Percentiles rank a stretch among this genome's conserved stretches.
Conservation (phyloP, 192 early-diverging fungal genomes). For the Gryganskiella cystojenkinii region DNA sequence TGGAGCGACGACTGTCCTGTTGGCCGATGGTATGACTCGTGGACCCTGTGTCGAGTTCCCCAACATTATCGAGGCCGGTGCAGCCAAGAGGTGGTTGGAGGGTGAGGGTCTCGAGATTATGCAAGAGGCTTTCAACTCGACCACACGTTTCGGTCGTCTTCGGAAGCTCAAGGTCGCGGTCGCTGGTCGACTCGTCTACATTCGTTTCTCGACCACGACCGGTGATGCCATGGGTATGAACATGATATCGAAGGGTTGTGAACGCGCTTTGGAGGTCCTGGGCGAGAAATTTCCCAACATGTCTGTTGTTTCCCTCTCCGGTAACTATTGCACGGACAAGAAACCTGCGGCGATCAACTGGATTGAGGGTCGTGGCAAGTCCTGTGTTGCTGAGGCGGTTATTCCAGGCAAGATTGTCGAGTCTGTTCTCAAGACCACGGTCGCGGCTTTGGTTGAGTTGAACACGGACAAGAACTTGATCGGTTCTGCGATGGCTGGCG, state of each 20-base stretch:
- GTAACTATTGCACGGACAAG: slow-evolving; percentile 96
- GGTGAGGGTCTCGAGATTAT: slow-evolving; percentile 65
- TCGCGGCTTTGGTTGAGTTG: slow-evolving; percentile 74
- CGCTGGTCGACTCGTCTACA: slow-evolving; percentile 81
- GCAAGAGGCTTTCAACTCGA: slow-evolving; percentile 82
- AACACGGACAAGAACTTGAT: slow-evolving; percentile 90
- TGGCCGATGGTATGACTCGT: slow-evolving; percentile 90
- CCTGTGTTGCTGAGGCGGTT: slow-evolving; percentile 82
- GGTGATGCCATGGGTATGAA: slow-evolving; percentile 98
- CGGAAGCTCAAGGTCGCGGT: slow-evolving; percentile 80
- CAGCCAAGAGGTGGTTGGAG: slow-evolving; percentile 80
- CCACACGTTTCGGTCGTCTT: slow-evolving; percentile 86
- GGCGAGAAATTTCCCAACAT: slow-evolving; percentile 72
- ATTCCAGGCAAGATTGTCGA: slow-evolving; percentile 81
- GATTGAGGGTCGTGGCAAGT: slow-evolving; percentile 95
- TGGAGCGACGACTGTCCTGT: slow-evolving; percentile 84
- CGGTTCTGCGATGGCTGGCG: slow-evolving; percentile 91
- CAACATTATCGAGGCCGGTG: slow-evolving; percentile 68
- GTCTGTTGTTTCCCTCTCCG: slow-evolving; percentile 81
- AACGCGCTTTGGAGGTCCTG: slow-evolving; percentile 76
- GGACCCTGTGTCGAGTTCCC: slow-evolving; percentile 93
- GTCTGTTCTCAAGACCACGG: slow-evolving; percentile 86
- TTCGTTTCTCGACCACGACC: slow-evolving; percentile 88
- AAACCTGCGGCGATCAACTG: slow-evolving; percentile 95
- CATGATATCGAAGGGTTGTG: slow-evolving; percentile 96